Evolutionary conservation across 2,329 filamentous ascomycete genomes (phyloP), one percentile per base, ranked within the genome.

Genomic region (Fusarium heterosporum): DNA sequence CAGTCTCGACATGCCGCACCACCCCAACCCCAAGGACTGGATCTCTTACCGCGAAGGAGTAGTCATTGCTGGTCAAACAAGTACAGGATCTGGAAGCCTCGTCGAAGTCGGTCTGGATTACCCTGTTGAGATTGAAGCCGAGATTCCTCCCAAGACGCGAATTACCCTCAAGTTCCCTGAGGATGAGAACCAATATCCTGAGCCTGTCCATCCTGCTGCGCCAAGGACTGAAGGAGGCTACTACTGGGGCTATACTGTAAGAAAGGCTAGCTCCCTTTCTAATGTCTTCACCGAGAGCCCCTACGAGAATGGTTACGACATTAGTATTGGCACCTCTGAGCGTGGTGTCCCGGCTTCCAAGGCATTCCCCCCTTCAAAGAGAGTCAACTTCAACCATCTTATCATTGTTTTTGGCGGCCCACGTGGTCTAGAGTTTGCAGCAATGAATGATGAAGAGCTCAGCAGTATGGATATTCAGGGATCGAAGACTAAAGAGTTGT

Each of bases 291-390:
- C 92, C 6, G 92, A 94, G 75, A 89, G 87, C 68, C 84, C 87
- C 1, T 93, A 87, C 74, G 87, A 91, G 55, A 88, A 87, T 43
- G 93, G 93, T 13, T 97, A 97, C 78, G 92, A 96, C 77, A 71
- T 94, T 56, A 92, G 89, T 70, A 88, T 97, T 69, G 93, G 93
- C 16, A 96, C 93, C 0, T 95, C 92, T 4, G 93, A 96, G 79
- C 88, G 91, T 64, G 90, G 93, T 50, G 72, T 82, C 34, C 79
- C 87, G 1, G 77, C 83, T 17, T 80, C 78, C n/a, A 78, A 77
- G 49, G 80, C 76, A 4, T 85, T 85, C 59, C 82, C 82, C 2
- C 73, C 78, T 12, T 77, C 72, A 64, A 83, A 78, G 73, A 77
- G 76, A 45, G 71, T 78, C 50, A 60, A 72, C 13, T 93, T 92